phyloP scores from a whole-genome alignment of 441 rosid species.

The Isatis lusitanica region DNA sequence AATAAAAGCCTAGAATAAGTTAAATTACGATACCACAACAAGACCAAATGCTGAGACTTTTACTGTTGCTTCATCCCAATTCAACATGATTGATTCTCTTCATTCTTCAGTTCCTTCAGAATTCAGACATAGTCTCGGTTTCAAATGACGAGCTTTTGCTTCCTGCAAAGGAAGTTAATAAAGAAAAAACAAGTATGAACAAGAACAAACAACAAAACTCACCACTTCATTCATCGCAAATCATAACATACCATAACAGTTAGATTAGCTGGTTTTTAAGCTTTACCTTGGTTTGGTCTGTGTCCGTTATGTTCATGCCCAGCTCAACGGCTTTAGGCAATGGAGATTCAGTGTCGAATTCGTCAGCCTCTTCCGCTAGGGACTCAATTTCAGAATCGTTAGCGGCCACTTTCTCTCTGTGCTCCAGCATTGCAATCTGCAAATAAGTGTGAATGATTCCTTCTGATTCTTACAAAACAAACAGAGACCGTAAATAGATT shows the following conservation, averaged over 20 bases:
- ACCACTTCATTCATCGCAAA: neutral
- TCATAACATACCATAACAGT: neutral
- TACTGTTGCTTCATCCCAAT: conserved; percentile 23
- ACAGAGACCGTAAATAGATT: conserved; percentile 10
- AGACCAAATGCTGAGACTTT: conserved; percentile 1
- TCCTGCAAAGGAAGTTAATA: conserved; percentile 48
- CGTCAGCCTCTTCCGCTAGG: conserved; percentile 41
- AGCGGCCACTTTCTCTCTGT: conserved; percentile 44
- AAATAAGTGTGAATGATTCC: too few species aligned
- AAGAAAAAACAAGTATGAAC: neutral
- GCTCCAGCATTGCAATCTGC: conserved; percentile 72
- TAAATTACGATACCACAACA: conserved; percentile 1
- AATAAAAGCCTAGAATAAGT: neutral
- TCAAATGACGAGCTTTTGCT: conserved; percentile 47
- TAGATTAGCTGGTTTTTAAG: neutral
- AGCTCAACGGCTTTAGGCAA: conserved; percentile 42
- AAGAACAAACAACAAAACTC: neutral
- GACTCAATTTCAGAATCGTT: conserved; percentile 54
- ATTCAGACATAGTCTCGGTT: conserved; percentile 61
- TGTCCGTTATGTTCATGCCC: conserved; percentile 32
- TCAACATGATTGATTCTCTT: conserved; percentile 11
- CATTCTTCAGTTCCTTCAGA: conserved; percentile 43
- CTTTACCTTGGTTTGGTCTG: conserved; percentile 34
- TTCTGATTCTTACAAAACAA: too few species aligned
- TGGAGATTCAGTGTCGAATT: conserved; percentile 35